Conservation (phyloP, 2,329 filamentous ascomycete genomes). For the Verticillium longisporum region DNA sequence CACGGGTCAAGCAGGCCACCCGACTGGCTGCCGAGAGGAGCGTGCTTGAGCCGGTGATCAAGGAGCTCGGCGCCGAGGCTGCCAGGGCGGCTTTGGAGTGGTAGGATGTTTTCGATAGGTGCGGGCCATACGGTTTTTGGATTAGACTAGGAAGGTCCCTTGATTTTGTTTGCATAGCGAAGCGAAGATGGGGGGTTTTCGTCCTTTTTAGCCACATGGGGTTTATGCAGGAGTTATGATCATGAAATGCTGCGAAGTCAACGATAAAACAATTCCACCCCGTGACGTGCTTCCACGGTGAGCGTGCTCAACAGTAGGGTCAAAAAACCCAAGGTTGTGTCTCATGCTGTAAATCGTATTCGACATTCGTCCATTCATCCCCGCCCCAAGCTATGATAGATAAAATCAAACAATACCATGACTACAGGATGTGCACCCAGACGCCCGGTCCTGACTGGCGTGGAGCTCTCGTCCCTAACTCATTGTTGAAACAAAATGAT, state of each 20-base stretch:
- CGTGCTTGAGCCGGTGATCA: conserved; percentile 22
- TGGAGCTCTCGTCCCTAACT: too few species aligned
- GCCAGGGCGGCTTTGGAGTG: conserved; percentile 24
- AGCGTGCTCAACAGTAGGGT: too few species aligned
- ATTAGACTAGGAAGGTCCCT: background rate
- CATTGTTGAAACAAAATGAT: too few species aligned
- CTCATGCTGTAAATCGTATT: background rate
- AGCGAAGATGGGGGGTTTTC: too few species aligned
- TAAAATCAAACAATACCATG: background rate
- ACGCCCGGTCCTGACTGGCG: too few species aligned
- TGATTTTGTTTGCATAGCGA: background rate
- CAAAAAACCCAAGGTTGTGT: background rate
- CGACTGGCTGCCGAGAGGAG: conserved; percentile 33
- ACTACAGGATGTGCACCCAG: too few species aligned
- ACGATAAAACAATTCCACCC: too few species aligned
- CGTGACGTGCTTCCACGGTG: background rate
- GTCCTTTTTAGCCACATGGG: too few species aligned
- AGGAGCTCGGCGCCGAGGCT: conserved; percentile 19
- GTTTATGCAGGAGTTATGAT: too few species aligned
- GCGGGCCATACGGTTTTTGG: background rate
- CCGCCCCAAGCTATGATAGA: background rate
- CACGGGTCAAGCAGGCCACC: conserved; percentile 56
- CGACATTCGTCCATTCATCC: background rate
- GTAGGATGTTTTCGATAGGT: conserved; percentile 13
- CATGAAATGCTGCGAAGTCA: too few species aligned